These are phyloP conservation scores for Cercospora sojina DNA, from an alignment of 2,329 filamentous ascomycete species.

Conservation along the genomic window DNA sequence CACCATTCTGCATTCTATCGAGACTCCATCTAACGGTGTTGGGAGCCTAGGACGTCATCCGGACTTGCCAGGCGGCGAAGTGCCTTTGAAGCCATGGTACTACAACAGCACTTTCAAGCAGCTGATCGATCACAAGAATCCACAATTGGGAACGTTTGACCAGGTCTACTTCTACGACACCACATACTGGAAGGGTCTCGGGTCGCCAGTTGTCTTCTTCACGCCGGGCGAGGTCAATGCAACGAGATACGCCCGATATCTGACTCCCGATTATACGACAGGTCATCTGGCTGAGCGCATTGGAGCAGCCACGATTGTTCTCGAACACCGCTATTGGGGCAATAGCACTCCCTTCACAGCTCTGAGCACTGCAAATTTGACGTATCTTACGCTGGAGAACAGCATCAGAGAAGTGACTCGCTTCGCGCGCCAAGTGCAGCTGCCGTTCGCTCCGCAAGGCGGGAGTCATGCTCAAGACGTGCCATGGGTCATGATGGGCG, in stretches of 20 bases:
- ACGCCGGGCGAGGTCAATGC: conserved; percentile 53
- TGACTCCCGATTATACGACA: conserved; percentile 52
- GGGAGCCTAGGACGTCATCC: too few species aligned
- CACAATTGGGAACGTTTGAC: conserved; percentile 55
- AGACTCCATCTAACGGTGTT: too few species aligned
- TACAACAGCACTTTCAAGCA: conserved; percentile 48
- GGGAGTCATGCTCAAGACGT: conserved; percentile 53
- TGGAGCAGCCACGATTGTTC: conserved; percentile 54
- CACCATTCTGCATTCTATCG: too few species aligned
- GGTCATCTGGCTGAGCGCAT: conserved; percentile 55
- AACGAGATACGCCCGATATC: conserved; percentile 49
- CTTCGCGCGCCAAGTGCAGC: conserved; percentile 54
- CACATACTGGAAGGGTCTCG: conserved; percentile 53
- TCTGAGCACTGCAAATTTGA: conserved; percentile 54
- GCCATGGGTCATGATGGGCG: conserved; percentile 58
- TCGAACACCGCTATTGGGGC: conserved; percentile 63
- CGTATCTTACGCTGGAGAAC: conserved; percentile 56
- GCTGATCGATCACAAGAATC: conserved; percentile 59
- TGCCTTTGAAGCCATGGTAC: too few species aligned
- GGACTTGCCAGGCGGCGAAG: too few species aligned
- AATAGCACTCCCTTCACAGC: conserved; percentile 54
- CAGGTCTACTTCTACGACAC: conserved; percentile 56
- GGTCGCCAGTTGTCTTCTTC: conserved; percentile 50
- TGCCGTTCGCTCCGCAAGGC: conserved; percentile 52
- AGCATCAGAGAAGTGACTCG: conserved; percentile 55